phyloP scores from a whole-genome alignment of 352 stramenopile species.

The Pythium oligandrum region DNA sequence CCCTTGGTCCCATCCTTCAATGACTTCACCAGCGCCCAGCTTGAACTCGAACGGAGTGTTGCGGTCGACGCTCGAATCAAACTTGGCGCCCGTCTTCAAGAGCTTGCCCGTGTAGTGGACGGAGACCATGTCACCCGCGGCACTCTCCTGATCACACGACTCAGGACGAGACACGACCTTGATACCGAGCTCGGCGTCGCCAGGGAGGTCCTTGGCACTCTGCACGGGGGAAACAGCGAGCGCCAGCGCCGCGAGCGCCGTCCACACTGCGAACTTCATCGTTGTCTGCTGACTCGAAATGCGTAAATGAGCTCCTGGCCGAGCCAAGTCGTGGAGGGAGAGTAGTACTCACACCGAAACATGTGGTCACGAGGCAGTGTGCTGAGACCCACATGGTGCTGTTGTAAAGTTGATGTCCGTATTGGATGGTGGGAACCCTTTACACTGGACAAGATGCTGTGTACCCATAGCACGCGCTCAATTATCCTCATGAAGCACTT shows the following conservation, averaged over 20 bases:
- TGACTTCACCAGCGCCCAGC: conserved; percentile 91
- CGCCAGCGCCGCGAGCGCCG: conserved; percentile 31
- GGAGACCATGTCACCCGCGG: conserved; percentile 86
- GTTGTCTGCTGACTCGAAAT: conserved; percentile 7
- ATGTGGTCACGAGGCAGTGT: too few relatives aligned
- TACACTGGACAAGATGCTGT: too few relatives aligned
- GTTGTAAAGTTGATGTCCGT: too few relatives aligned
- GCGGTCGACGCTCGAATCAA: conserved; percentile 95
- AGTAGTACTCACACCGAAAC: too few relatives aligned
- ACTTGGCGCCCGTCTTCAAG: conserved; percentile 94
- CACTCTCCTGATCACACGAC: conserved; percentile 61
- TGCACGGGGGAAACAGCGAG: conserved; percentile 23
- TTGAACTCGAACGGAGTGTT: conserved; percentile 93
- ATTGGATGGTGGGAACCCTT: too few relatives aligned
- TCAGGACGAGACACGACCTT: conserved; percentile 76
- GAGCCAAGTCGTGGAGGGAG: too few relatives aligned
- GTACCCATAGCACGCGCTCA: too few relatives aligned
- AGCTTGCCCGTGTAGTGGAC: conserved; percentile 96
- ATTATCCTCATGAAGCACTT: too few relatives aligned
- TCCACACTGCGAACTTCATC: conserved; percentile 52
- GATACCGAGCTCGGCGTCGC: conserved; percentile 65
- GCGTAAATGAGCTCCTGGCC: background rate
- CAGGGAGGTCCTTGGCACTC: conserved; percentile 66
- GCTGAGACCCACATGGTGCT: too few relatives aligned
- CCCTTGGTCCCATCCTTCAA: conserved; percentile 59